Evolutionary conservation across 768 basidiomycete species (phyloP), one percentile per base, ranked within the genome.

Genomic region (Hericium alpestre): DNA sequence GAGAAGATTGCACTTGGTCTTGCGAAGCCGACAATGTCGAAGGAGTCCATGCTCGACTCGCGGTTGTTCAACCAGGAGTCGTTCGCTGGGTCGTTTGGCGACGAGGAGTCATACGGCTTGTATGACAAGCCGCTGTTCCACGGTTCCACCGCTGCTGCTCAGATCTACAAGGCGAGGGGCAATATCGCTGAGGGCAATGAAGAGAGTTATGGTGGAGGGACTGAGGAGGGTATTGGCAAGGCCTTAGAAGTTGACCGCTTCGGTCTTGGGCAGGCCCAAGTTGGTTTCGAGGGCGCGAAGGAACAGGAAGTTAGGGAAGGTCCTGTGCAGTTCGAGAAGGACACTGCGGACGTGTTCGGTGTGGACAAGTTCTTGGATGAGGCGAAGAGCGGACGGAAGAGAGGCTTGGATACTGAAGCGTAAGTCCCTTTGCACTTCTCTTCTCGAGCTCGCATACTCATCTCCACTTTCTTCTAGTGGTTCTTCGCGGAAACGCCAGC

Each of bases 311-410:
- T 87, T 25, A 74, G 85, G 56, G 90, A 92, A 65, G 96, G 96
- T 1, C 96, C 96, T 22, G 96, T 99, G 43, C 93, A 97, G 66
- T 99, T 99, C 66, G 96, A 99, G 76, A 96, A 97, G 75, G 95
- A 99, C 66, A 84, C 87, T 1, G 80, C 84, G n/a, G 95, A 97
- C 78, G 92, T 97, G 18, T 97, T 97, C 67, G 95, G 95, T 60
- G 77, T 97, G 61, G 90, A 96, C 71, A 86, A 95, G 69, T 98
- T 99, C 76, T 79, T 98, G 76, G 92, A 97, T 68, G 91, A 93
- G 70, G 96, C 95, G 16, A 96, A 92, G 79, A 85, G 86, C 22
- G 95, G 93, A n/a, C 83, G 84, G 70, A 95, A 95, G 74, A 76
- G 93, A 60, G 90, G 90, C 13, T 65, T 93, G 66, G 90, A 93